phyloP scores from a whole-genome alignment of 805 yeast species.

The Lachancea nothofagi region DNA sequence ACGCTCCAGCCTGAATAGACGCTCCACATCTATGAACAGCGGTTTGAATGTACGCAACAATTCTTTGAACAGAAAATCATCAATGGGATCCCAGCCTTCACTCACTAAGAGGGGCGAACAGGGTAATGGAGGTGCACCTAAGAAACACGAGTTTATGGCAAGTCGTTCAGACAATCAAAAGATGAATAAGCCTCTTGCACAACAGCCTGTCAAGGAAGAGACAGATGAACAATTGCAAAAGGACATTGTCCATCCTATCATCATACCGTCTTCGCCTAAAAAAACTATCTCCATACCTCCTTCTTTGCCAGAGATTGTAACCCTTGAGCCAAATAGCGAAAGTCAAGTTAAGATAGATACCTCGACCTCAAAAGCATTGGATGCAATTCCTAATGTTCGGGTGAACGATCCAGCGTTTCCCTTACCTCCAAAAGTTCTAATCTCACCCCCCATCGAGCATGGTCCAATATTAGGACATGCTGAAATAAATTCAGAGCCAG shows the following conservation, averaged over 20 bases:
- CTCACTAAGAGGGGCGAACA: not conserved
- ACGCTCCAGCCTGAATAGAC: constrained; percentile 12
- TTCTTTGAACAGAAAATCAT: constrained; percentile 10
- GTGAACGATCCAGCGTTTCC: not conserved
- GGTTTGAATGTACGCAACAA: constrained; percentile 9
- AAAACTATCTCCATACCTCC: not conserved
- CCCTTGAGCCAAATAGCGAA: not conserved
- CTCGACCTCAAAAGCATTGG: not conserved
- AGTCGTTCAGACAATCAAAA: not conserved
- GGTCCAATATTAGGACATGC: not conserved
- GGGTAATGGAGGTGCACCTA: not conserved
- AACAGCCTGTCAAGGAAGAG: constrained; percentile 24
- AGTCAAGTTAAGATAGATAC: not conserved
- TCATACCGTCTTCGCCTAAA: constrained; percentile 5
- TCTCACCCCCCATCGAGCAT: constrained; percentile 6
- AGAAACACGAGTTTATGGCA: not conserved
- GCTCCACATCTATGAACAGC: constrained; percentile 15
- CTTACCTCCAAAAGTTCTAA: constrained; percentile 3
- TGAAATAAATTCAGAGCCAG: not conserved
- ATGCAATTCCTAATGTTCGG: not conserved
- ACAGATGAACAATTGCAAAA: constrained; percentile 21
- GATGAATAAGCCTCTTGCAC: constrained; percentile 16
- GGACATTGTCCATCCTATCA: constrained; percentile 16
- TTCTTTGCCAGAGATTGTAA: not conserved
- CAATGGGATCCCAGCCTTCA: constrained; percentile 12